These are phyloP conservation scores for Diutina scorzettiae DNA, from an alignment of 1,139 yeast species.

Conservation along the genomic window DNA sequence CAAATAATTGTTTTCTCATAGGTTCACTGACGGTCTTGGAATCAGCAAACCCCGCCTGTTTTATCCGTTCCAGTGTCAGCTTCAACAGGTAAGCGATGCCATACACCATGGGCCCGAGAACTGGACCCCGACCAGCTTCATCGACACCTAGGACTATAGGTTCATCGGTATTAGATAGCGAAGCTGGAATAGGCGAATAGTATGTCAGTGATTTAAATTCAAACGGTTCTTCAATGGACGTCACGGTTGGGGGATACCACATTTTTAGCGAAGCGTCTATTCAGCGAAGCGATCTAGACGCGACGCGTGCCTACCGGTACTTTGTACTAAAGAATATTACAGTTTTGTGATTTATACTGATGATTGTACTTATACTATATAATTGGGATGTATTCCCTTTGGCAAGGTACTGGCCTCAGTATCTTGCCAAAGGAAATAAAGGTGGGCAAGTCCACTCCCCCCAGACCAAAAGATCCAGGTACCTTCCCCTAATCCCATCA, in stretches of 20 bases:
- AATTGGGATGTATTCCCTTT: no score
- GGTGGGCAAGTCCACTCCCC: no score
- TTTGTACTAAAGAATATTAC: no score
- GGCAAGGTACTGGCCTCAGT: no score
- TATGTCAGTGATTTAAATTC: slow-evolving; percentile 6
- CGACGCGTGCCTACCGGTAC: neutral
- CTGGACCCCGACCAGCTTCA: slow-evolving; percentile 98
- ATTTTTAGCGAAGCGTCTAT: neutral
- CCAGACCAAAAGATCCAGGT: no score
- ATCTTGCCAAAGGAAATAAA: no score
- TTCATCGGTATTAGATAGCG: slow-evolving; percentile 15
- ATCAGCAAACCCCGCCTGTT: slow-evolving; percentile 75
- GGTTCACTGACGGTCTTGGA: slow-evolving; percentile 77
- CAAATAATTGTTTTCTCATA: slow-evolving; percentile 50
- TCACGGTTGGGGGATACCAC: slow-evolving; percentile 26
- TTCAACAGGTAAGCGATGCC: slow-evolving; percentile 74
- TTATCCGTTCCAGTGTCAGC: slow-evolving; percentile 8
- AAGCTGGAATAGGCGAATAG: slow-evolving; percentile 14
- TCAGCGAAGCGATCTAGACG: neutral
- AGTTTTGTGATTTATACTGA: no score
- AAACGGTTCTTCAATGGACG: slow-evolving; percentile 14
- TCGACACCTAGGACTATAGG: slow-evolving; percentile 71
- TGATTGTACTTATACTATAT: no score
- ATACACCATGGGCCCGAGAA: slow-evolving; percentile 94
- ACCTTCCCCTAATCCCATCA: no score